A percentile compares a stretch with the other conserved stretches of the same genome.
Evolutionary conservation across 2,329 filamentous ascomycete species (phyloP).

Genomic region (Lasiodiplodia sp.): DNA sequence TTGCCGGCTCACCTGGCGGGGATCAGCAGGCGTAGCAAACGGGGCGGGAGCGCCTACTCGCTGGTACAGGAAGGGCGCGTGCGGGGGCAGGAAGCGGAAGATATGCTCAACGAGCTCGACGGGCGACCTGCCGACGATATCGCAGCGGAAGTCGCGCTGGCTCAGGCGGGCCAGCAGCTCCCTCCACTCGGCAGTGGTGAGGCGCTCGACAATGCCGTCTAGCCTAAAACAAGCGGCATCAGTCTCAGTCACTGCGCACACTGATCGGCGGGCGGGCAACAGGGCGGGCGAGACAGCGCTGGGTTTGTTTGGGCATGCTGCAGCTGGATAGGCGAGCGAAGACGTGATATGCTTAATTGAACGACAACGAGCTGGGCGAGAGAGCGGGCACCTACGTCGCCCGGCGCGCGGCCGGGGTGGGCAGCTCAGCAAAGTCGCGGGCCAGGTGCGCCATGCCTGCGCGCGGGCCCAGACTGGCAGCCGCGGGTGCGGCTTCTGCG

Average conservation of each 20-base stretch:
- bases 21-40: constrained; percentile 14
- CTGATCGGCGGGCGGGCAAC: constrained; percentile 1
- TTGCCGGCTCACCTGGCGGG: constrained; percentile 40
- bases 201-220: constrained; percentile 35
- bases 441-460: constrained; percentile 28
- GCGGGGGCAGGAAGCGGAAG: constrained; percentile 44
- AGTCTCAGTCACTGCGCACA: not conserved
- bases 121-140: constrained; percentile 47
- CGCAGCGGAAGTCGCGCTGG: constrained; percentile 39
- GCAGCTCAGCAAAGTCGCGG: constrained; percentile 23
- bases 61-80: constrained; percentile 41
- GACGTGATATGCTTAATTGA: constrained; percentile 27
- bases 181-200: constrained; percentile 44
- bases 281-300: constrained; percentile 13
- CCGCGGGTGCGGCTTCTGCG: not conserved
- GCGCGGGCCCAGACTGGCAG: constrained; percentile 15
- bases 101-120: constrained; percentile 47
- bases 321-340: constrained; percentile 22
- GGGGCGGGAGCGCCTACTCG: constrained; percentile 31
- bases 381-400: constrained; percentile 19
- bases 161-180: constrained; percentile 34
- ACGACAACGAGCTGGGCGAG: constrained; percentile 7
- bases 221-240: constrained; percentile 34
- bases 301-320: constrained; percentile 8
- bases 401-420: constrained; percentile 26